phyloP scores from a whole-genome alignment of 2,329 filamentous ascomycete genomes.

The Orbilia quercus region DNA sequence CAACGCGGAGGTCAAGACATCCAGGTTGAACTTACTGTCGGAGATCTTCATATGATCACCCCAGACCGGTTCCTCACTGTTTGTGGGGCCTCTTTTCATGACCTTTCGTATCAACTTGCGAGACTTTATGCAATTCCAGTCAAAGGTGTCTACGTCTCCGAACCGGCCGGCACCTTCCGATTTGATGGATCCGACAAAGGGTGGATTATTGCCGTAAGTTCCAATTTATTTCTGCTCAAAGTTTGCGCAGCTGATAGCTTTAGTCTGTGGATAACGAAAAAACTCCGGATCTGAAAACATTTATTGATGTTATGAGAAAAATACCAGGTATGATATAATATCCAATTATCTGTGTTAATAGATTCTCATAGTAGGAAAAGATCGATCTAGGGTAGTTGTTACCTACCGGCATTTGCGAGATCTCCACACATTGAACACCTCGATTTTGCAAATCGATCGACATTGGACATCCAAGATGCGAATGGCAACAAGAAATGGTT shows the following conservation, averaged over 20 bases:
- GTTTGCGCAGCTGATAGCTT: constrained; percentile 29
- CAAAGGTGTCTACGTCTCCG: constrained; percentile 92
- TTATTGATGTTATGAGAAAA: constrained; percentile 87
- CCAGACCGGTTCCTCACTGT: constrained; percentile 96
- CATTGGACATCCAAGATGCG: constrained; percentile 98
- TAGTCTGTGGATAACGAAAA: constrained; percentile 90
- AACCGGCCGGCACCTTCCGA: constrained; percentile 92
- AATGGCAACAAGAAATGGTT: constrained; percentile 81
- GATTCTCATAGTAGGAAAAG: constrained; percentile 60
- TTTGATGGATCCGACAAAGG: constrained; percentile 87
- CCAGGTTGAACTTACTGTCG: constrained; percentile 84
- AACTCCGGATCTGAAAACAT: constrained; percentile 85
- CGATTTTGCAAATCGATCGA: constrained; percentile 89
- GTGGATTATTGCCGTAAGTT: constrained; percentile 77
- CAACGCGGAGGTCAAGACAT: constrained; percentile 90
- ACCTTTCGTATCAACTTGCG: constrained; percentile 97
- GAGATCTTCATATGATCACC: constrained; percentile 91
- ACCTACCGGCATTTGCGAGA: constrained; percentile 96
- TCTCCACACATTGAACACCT: constrained; percentile 91
- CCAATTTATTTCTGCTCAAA: background rate
- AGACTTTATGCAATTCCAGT: constrained; percentile 91
- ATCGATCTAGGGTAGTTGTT: constrained; percentile 84
- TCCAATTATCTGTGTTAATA: constrained; percentile 15
- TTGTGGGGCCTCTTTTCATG: constrained; percentile 92
- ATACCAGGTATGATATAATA: constrained; percentile 74